Evolutionary conservation across 305 asterid species (phyloP), one percentile per base, ranked within the genome.

Genomic region (Caryopteris hybrid): DNA sequence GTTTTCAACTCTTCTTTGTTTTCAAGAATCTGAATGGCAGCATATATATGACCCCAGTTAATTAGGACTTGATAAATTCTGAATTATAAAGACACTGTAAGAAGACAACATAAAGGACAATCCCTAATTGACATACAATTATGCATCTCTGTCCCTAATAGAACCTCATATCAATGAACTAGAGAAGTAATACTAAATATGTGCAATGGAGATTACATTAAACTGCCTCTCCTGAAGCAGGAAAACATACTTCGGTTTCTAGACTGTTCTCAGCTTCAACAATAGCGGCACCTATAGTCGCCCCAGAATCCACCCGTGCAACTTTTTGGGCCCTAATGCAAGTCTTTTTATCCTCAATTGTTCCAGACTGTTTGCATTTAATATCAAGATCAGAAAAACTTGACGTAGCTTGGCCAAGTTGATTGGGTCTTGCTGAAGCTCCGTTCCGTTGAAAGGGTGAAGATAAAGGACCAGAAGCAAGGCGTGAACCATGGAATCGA

Each of bases 401-500:
- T 45, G 91, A 73, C 75, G 88, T 69, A 61, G 84, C 72, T 64
- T 80, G 85, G 56, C 90, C 80, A 77, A 79, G 71, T 39, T 82
- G 83, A 78, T 83, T 78, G 5, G 62, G 79, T 65, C 79, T 82
- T 61, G 14, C 59, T 29, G 84, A 74, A 42, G 68, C 55, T 22
- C 75, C 84, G 36, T 83, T 76, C 42, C 54, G 86, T 66, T 83
- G 83, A 78, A 67, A 91, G 55, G 99, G 99, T 27, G 99, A 86
- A 68, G 95, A 85, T 57, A 84, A 69, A 64, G 88, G 92, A 68
- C 91, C 99, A 65, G 97, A 91, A 71, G 98, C 98, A 56, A 95
- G 98, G 68, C 98, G 98, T 66, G 98, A 89, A 72, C 98, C 98
- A 52, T 74, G 86, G 83, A 88, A 95, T 36, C 92, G 87, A 74